phyloP scores from a whole-genome alignment of 805 yeast genomes.

The Zygoascus flipseniorum region DNA sequence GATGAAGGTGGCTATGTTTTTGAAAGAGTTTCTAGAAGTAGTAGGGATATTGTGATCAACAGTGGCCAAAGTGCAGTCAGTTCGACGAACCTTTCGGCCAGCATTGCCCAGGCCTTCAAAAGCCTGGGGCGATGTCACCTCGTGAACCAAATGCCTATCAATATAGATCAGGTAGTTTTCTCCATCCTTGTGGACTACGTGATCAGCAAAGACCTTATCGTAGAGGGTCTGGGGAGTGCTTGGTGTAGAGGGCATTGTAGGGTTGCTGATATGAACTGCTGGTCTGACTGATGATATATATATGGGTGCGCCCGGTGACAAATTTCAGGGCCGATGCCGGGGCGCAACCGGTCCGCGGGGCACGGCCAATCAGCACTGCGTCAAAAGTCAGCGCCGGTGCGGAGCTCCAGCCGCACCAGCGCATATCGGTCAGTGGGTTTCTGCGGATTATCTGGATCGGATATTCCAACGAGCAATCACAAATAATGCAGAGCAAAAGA shows the following conservation, averaged over 20 bases:
- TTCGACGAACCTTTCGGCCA: slow-evolving; percentile 81
- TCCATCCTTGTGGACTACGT: slow-evolving; percentile 85
- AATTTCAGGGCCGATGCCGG: background rate
- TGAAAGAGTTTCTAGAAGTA: slow-evolving; percentile 68
- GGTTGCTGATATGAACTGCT: background rate
- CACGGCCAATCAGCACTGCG: background rate
- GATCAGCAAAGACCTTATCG: slow-evolving; percentile 95
- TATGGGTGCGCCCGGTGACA: background rate
- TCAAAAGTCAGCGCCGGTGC: background rate
- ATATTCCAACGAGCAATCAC: too few relatives aligned
- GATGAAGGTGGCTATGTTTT: slow-evolving; percentile 69
- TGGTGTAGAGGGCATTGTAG: slow-evolving; percentile 25
- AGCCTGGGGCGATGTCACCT: slow-evolving; percentile 98
- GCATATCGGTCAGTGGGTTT: too few relatives aligned
- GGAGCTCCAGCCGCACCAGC: too few relatives aligned
- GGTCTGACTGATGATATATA: background rate
- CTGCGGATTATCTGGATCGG: too few relatives aligned
- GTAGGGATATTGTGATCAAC: slow-evolving; percentile 98
- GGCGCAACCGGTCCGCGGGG: background rate
- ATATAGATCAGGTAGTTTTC: slow-evolving; percentile 73
- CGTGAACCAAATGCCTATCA: slow-evolving; percentile 96
- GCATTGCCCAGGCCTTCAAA: slow-evolving; percentile 91
- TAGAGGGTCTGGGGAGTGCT: slow-evolving; percentile 64
- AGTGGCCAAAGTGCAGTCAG: slow-evolving; percentile 87
- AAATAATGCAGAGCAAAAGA: too few relatives aligned